phyloP scores from a whole-genome alignment of 176 grass and related monocot genomes.

The Otatea glauca region DNA sequence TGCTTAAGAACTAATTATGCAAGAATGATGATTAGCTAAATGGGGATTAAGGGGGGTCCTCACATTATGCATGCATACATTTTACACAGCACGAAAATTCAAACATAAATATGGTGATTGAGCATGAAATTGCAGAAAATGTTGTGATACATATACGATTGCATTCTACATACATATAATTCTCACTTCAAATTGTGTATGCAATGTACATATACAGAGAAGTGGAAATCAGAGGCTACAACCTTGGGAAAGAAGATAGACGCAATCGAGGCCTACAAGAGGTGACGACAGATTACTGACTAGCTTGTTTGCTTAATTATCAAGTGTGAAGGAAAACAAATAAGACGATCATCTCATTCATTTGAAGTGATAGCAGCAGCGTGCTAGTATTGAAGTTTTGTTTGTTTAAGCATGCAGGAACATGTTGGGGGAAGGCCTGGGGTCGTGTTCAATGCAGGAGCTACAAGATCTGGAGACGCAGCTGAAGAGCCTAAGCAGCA shows the following conservation, averaged over 20 bases:
- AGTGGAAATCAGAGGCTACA: constrained; percentile 56
- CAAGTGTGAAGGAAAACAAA: background rate
- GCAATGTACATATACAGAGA: constrained; percentile 19
- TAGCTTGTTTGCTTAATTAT: background rate
- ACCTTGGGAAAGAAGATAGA: constrained; percentile 65
- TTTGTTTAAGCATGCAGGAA: constrained; percentile 51
- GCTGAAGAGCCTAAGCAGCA: constrained; percentile 60
- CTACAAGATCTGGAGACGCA: constrained; percentile 66
- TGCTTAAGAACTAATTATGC: no score
- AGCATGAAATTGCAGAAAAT: background rate
- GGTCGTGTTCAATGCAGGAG: constrained; percentile 62
- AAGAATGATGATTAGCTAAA: no score
- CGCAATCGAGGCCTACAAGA: constrained; percentile 53
- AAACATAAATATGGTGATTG: background rate
- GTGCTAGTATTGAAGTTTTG: no score
- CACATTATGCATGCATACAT: background rate
- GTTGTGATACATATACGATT: background rate
- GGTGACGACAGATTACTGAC: constrained; percentile 36
- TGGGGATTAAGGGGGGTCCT: no score
- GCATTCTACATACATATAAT: background rate
- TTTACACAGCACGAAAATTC: background rate
- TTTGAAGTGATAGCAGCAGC: no score
- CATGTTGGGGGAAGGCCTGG: constrained; percentile 65
- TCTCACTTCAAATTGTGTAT: background rate
- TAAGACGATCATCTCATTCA: background rate